Evolutionary conservation across 192 early-diverging fungal genomes (phyloP).

Genomic region (Chytriomyces sp.): DNA sequence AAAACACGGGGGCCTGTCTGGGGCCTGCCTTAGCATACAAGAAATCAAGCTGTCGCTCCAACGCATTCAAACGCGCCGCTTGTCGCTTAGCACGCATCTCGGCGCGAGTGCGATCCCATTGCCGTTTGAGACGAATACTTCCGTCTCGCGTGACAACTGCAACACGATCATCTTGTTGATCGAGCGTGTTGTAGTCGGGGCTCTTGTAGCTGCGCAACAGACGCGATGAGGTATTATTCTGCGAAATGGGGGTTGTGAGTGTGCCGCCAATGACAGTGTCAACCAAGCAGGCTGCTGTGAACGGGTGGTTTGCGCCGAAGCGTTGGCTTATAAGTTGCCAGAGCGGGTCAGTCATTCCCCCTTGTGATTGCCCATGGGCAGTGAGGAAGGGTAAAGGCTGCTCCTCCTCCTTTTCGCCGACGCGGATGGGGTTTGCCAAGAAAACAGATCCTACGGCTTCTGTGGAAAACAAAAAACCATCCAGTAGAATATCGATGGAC

Average conservation of each 20-base stretch:
- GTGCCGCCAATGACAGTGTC: constrained; percentile 32
- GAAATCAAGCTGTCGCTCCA: too few species aligned
- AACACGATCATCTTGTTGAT: neutral
- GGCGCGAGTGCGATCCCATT: too few species aligned
- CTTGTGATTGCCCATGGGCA: constrained; percentile 1
- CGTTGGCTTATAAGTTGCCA: constrained; percentile 25
- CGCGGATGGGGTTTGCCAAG: constrained; percentile 11
- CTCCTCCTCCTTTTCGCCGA: too few species aligned
- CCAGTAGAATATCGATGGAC: neutral
- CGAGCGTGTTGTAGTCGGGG: too few species aligned
- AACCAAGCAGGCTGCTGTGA: constrained; percentile 19
- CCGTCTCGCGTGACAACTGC: constrained; percentile 15
- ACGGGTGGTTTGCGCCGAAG: constrained; percentile 26
- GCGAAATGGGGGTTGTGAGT: neutral
- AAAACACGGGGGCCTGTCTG: neutral
- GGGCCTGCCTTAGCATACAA: neutral
- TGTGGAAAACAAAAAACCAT: neutral
- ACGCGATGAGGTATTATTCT: too few species aligned
- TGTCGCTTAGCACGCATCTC: too few species aligned
- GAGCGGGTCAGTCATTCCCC: constrained; percentile 8
- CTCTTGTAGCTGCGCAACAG: too few species aligned
- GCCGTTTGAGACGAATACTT: too few species aligned
- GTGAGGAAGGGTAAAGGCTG: constrained; percentile 24
- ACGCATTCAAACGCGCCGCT: too few species aligned
- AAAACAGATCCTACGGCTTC: neutral